These are phyloP conservation scores for Solanum dulcamara DNA, from an alignment of 257 asterid genomes.

Conservation along the genomic window DNA sequence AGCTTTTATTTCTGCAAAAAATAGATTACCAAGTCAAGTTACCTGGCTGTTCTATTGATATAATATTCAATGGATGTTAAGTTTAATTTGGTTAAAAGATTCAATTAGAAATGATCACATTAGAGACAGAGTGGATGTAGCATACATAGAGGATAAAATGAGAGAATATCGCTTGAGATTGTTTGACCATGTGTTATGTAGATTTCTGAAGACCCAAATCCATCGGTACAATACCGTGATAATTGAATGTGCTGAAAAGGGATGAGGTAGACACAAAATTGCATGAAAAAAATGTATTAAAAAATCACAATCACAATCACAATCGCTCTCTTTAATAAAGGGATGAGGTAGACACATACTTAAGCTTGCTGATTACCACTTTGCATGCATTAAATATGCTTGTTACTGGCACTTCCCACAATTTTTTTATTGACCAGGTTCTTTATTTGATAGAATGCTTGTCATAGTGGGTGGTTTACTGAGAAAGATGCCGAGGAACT, in stretches of 20 bases:
- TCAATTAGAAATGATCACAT: not conserved
- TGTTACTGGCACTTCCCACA: not conserved
- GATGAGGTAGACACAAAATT: not conserved
- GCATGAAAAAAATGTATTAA: not conserved
- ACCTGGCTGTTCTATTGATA: not conserved
- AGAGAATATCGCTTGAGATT: not conserved
- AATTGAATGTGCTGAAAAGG: not conserved
- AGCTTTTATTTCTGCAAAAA: not conserved
- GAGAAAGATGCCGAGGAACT: slow-evolving; percentile 59
- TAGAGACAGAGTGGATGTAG: not conserved
- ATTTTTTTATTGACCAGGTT: not conserved
- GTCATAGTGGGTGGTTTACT: slow-evolving; percentile 66
- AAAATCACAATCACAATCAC: too few relatives aligned
- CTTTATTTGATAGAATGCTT: slow-evolving; percentile 56
- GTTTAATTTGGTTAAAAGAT: not conserved
- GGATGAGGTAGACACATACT: too few relatives aligned
- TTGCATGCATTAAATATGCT: not conserved
- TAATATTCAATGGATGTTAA: not conserved
- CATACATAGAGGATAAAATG: not conserved
- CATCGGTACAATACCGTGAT: not conserved
- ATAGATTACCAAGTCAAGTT: not conserved
- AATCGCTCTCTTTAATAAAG: not conserved
- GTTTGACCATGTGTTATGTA: not conserved
- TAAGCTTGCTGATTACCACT: not conserved
- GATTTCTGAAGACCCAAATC: not conserved